Percentiles rank a stretch among this genome's conserved stretches.
phyloP scores from a whole-genome alignment of 1,139 yeast genomes.

The Geotrichum bryndzae region DNA sequence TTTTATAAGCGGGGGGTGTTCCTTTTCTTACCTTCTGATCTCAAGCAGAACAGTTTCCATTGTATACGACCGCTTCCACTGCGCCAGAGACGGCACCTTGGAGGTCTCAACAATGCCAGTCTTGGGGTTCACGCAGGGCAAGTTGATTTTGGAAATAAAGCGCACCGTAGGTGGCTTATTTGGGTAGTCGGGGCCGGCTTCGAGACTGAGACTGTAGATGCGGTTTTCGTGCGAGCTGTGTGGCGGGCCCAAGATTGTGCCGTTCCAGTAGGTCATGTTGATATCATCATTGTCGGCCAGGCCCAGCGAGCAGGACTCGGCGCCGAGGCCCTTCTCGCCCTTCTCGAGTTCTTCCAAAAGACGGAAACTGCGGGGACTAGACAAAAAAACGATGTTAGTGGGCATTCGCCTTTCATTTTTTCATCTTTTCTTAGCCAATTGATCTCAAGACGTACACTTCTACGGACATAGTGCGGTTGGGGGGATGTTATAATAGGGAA shows the following conservation, averaged over 20 bases:
- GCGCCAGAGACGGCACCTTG: slow-evolving; percentile 62
- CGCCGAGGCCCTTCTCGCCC: slow-evolving; percentile 96
- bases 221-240: slow-evolving; percentile 91
- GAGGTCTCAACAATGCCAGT: slow-evolving; percentile 59
- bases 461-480: slow-evolving; percentile 1
- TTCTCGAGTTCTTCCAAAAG: slow-evolving; percentile 92
- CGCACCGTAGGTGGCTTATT: slow-evolving; percentile 77
- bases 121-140: slow-evolving; percentile 73
- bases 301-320: slow-evolving; percentile 94
- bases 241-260: slow-evolving; percentile 95
- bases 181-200: slow-evolving; percentile 83
- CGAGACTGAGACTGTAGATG: slow-evolving; percentile 74
- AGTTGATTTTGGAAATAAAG: slow-evolving; percentile 76
- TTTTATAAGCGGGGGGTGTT: neutral
- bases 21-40: slow-evolving; percentile 51
- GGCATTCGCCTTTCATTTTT: neutral
- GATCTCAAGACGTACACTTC: slow-evolving; percentile 2
- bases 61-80: slow-evolving; percentile 84
- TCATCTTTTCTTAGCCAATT: neutral
- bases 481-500: neutral
- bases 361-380: slow-evolving; percentile 87
- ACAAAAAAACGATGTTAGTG: neutral
- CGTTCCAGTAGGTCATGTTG: slow-evolving; percentile 91
- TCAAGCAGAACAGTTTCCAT: slow-evolving; percentile 90
- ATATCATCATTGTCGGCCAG: slow-evolving; percentile 83